Evolutionary conservation across 2,329 filamentous ascomycete genomes (phyloP), one percentile per base, ranked within the genome.

Genomic region (Calonectria fujianensis): DNA sequence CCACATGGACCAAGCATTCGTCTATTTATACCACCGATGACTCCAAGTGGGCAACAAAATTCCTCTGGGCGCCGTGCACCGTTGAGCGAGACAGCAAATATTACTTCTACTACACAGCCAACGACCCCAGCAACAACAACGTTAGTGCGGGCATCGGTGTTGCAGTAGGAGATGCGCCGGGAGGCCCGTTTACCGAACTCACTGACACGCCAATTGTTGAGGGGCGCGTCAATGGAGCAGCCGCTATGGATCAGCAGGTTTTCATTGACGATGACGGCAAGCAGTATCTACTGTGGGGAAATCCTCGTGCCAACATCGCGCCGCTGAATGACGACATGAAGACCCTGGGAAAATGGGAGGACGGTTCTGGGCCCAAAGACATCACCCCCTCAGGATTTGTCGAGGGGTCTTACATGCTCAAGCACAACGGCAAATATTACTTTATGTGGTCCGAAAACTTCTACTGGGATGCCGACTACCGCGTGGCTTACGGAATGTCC

Each of bases 91-190:
- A 50, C 18, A 27, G 61, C 24, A 65, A 65, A 50, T 65, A 48
- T 11, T 65, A 65, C 27, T 45, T 65, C 31, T 65, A 65, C 18
- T 65, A 65, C 61, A 65, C 61, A 3, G 61, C 61, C 41, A 65
- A 65, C 24, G 39, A 65, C 14, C 61, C 61, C 1, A 50, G 27
- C 61, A 50, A 29, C 27, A 65, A 65, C 41, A 65, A 29, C 13
- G 37, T 41, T 8, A 65, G 39, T 24, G 39, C 61, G 13, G 61
- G 61, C 10, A 65, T 65, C 8, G 61, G 61, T 16, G 61, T 65
- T 48, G 61, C 61, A 24, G 31, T 65, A 10, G 39, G 39, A 4
- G 41, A 45, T 20, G 45, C 61, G 8, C 61, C 61, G 27, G 41
- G 39, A 11, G 61, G 61, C 9, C 61, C 61, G 7, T 65, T 65